Evolutionary conservation across 768 basidiomycete genomes (phyloP), one percentile per base, ranked within the genome.

Genomic region (Russula compacta): DNA sequence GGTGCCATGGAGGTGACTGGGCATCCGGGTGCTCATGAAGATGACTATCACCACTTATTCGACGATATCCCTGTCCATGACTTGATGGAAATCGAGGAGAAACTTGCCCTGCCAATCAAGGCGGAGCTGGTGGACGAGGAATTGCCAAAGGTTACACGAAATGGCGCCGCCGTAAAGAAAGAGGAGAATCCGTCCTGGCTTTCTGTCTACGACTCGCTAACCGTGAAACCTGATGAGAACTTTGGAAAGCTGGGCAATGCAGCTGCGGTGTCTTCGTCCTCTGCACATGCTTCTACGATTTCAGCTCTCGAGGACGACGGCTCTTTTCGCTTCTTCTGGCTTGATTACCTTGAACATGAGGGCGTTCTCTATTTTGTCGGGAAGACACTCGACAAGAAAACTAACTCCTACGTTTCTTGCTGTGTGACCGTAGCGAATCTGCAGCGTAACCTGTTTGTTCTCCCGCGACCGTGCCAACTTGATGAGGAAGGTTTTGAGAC

Each of bases 311-410:
- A 98, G 69, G 74, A 81, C 4, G 92, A 97, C 65, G 93, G 92
- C 1, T 88, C 85, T 3, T 75, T 98, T 14, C 82, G 81, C 32
- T 94, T 99, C 78, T 99, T 87, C 77, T 99, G 97, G 97, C 77
- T 98, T 21, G 97, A 99, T 70, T 92, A 92, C 68, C 83, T 95
- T 38, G 93, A 98, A 70, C 80, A 83, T 51, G 82, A 88, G 15
- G 95, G 94, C 15, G 83, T 81, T 61, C 76, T 99, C 4, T 87
- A 92, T 70, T 87, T 99, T 65, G 82, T 91, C 47, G 97, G 97
- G 7, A 98, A 98, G 74, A 81, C 94, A 46, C 83, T 87, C 66
- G 92, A 95, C 73, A 87, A 86, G 72, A 73, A 76, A 5, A 80
- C 83, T 3, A 78, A 78, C 15, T 69, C 77, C 8, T 95, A 87